Conservation (phyloP, 1,139 yeast genomes). For the Saccharomyces hybrid region DNA sequence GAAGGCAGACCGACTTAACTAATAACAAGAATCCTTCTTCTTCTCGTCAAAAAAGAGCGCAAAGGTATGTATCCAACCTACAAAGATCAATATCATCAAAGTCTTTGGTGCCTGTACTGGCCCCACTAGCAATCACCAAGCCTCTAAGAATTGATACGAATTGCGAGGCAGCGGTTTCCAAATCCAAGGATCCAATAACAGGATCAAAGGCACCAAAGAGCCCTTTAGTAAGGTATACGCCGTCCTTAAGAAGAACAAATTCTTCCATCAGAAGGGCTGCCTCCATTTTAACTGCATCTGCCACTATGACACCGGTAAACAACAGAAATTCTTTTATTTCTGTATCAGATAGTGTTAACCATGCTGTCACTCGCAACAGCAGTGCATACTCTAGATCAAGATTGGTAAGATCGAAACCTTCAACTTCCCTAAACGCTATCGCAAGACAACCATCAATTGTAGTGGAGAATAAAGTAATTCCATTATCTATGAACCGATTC, state of each 20-base stretch:
- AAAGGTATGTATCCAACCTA: slow-evolving; percentile 25
- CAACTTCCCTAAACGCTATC: slow-evolving; percentile 21
- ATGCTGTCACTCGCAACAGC: slow-evolving; percentile 2
- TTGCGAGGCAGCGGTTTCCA: neutral
- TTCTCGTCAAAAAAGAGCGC: slow-evolving; percentile 26
- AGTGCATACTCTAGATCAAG: slow-evolving; percentile 6
- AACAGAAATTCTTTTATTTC: slow-evolving; percentile 4
- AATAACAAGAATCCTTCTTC: slow-evolving; percentile 14
- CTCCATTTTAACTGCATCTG: slow-evolving; percentile 21
- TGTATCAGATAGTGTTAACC: neutral
- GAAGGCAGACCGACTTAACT: slow-evolving; percentile 4
- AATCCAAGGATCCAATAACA: neutral
- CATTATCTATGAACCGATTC: slow-evolving; percentile 24
- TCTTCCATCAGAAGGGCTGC: slow-evolving; percentile 34
- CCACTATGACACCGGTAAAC: slow-evolving; percentile 8
- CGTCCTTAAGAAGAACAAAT: slow-evolving; percentile 30
- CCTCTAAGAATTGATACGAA: neutral
- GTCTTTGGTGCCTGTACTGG: slow-evolving; percentile 17
- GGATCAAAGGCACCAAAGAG: neutral
- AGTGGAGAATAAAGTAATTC: slow-evolving; percentile 32
- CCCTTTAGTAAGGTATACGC: slow-evolving; percentile 6
- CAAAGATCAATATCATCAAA: slow-evolving; percentile 23
- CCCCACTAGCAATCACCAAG: neutral
- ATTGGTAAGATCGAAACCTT: slow-evolving; percentile 24
- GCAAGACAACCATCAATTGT: slow-evolving; percentile 32